A percentile compares a stretch with the other conserved stretches of the same genome.
Conservation (phyloP, 139 green algal species). For the Gonium pectorale region DNA sequence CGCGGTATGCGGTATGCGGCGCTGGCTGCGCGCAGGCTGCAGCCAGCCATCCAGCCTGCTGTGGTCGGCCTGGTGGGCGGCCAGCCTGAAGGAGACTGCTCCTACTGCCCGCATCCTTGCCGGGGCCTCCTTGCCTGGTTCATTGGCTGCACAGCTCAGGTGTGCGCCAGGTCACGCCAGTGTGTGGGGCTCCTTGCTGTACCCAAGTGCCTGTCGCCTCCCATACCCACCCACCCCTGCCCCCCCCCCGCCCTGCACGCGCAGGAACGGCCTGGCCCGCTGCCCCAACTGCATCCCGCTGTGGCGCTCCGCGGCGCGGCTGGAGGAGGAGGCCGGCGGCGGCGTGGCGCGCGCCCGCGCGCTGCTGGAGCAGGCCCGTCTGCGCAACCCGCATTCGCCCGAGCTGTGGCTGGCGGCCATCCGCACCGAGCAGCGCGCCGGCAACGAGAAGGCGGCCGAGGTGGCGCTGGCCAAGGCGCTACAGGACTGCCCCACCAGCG, state of each 20-base stretch:
- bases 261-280: conserved; percentile 53
- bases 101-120: neutral
- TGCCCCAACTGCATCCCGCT: conserved; percentile 79
- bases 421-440: conserved; percentile 84
- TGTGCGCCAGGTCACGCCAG: too few species aligned
- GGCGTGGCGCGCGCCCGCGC: conserved; percentile 79
- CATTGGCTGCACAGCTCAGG: too few species aligned
- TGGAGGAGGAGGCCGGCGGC: conserved; percentile 84
- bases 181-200: too few species aligned
- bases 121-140: neutral
- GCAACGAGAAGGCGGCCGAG: conserved; percentile 87
- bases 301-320: conserved; percentile 77
- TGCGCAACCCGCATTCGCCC: conserved; percentile 85
- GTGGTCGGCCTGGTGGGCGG: too few species aligned
- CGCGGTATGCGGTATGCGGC: neutral
- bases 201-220: neutral
- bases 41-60: neutral
- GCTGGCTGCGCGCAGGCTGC: neutral
- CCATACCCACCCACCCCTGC: neutral
- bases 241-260: too few species aligned
- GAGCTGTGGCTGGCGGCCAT: conserved; percentile 94
- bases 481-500: conserved; percentile 91
- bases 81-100: too few species aligned
- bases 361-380: conserved; percentile 82
- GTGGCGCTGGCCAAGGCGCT: conserved; percentile 91